A percentile compares a stretch with the other conserved stretches of the same genome.
Conservation (phyloP, 345 rosid genomes). For the Stellera chamaejasme region DNA sequence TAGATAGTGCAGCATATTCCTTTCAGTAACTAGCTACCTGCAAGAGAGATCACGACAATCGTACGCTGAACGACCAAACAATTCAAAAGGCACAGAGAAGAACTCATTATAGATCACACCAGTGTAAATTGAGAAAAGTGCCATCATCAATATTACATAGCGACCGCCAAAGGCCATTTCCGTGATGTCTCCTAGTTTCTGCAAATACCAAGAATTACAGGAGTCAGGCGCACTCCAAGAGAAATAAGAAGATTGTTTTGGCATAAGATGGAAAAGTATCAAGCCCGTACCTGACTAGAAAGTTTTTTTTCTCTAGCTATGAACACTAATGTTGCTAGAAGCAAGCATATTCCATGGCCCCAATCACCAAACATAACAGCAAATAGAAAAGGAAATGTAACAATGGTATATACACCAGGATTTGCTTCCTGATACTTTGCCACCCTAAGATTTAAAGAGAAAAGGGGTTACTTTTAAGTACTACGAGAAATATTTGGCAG, state of each 20-base stretch:
- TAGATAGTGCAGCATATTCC: background rate
- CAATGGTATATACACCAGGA: constrained; percentile 85
- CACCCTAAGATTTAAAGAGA: constrained; percentile 51
- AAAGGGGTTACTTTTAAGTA: background rate
- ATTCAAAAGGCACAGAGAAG: constrained; percentile 88
- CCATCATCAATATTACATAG: constrained; percentile 88
- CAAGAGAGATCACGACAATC: constrained; percentile 90
- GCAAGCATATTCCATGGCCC: constrained; percentile 98
- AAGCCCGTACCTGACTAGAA: constrained; percentile 65
- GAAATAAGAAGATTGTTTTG: background rate
- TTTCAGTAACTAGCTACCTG: constrained; percentile 38
- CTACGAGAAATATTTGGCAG: background rate
- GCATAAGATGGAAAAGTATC: background rate
- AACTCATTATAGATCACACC: constrained; percentile 95
- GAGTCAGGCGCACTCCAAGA: constrained; percentile 3
- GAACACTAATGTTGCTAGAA: constrained; percentile 61
- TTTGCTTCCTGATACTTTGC: constrained; percentile 93
- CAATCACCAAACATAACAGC: constrained; percentile 99
- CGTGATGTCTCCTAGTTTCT: constrained; percentile 94
- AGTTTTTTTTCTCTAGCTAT: constrained; percentile 82
- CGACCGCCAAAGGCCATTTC: constrained; percentile 99
- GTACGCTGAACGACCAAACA: constrained; percentile 84
- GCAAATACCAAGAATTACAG: constrained; percentile 19
- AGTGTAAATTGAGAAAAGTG: constrained; percentile 88
- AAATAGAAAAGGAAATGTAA: constrained; percentile 94